Evolutionary conservation across 2,329 filamentous ascomycete genomes (phyloP), one percentile per base, ranked within the genome.

Genomic region (Penicillium janthinellum): DNA sequence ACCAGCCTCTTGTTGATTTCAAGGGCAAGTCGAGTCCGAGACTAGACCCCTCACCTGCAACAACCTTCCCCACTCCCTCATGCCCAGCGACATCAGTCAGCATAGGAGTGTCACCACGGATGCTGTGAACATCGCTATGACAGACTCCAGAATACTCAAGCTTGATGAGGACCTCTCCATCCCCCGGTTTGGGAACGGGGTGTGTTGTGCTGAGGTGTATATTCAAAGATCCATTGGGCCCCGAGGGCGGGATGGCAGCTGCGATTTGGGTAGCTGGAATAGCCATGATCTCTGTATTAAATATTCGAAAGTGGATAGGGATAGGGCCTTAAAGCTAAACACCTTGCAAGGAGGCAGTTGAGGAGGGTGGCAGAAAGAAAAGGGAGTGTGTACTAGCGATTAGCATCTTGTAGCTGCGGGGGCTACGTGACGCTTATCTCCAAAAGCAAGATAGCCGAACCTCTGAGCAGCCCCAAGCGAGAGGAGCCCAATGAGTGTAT

Each of bases 131-230:
- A 67, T 82, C 80, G 1, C 79, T 81, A 67, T 82, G 79, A 54
- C 79, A 82, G 25, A 82, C 77, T 0, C 79, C 79, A 0, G 78
- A 80, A 64, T 70, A 81, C 61, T 82, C 79, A 10, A 81, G 70
- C 59, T 81, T 81, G 41, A 82, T 72, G 14, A 82, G 73, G n/a
- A 82, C 59, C 57, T 82, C 78, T 4, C 77, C 73, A 1, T 74
- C 61, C 4, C 64, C 64, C 0, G 79, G 79, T 5, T 64, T 63
- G 17, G 79, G 75, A 2, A 81, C 71, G 2, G 73, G 68, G 5
- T 67, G 64, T 25, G 67, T 68, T 28, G 56, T 63, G 55, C 47
- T 62, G 45, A 75, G 72, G 28, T 66, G 55, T 20, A 75, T 64
- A 31, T 60, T 62, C 10, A 62, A 64, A 28, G 63, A 61, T 31